phyloP scores from a whole-genome alignment of 805 yeast genomes.

The Starmera dryadoides region DNA sequence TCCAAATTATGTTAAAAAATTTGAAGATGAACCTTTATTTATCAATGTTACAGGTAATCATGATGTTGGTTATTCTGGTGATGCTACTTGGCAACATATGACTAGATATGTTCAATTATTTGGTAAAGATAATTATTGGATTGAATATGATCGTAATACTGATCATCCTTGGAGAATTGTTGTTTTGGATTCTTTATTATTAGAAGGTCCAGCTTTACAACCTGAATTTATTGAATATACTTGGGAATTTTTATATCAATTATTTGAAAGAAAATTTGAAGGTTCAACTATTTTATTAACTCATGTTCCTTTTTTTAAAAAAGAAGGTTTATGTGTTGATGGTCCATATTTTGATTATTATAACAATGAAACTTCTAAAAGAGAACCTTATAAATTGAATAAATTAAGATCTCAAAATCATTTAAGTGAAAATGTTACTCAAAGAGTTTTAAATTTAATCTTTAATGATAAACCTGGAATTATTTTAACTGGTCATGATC shows the following conservation, averaged over 20 bases:
- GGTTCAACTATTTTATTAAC: slow-evolving; percentile 83
- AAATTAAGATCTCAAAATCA: slow-evolving; percentile 82
- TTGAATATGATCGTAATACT: slow-evolving; percentile 56
- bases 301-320: slow-evolving; percentile 85
- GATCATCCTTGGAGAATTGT: slow-evolving; percentile 81
- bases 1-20: slow-evolving; percentile 18
- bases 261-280: slow-evolving; percentile 46
- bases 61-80: slow-evolving; percentile 94
- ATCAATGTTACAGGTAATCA: slow-evolving; percentile 91
- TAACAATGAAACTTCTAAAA: slow-evolving; percentile 33
- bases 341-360: slow-evolving; percentile 70
- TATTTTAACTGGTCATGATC: slow-evolving; percentile 92
- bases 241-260: slow-evolving; percentile 62
- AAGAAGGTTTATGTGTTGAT: slow-evolving; percentile 77
- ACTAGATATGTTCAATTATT: slow-evolving; percentile 65
- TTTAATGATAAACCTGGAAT: slow-evolving; percentile 73
- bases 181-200: slow-evolving; percentile 72
- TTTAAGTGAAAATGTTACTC: slow-evolving; percentile 57
- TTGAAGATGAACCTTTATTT: slow-evolving; percentile 53
- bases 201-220: slow-evolving; percentile 89
- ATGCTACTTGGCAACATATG: slow-evolving; percentile 87
- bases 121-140: slow-evolving; percentile 82
- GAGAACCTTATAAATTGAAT: slow-evolving; percentile 63
- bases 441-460: slow-evolving; percentile 60
- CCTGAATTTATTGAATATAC: slow-evolving; percentile 60